phyloP scores from a whole-genome alignment of 2,329 filamentous ascomycete species.

The Exophiala aquamarina region DNA sequence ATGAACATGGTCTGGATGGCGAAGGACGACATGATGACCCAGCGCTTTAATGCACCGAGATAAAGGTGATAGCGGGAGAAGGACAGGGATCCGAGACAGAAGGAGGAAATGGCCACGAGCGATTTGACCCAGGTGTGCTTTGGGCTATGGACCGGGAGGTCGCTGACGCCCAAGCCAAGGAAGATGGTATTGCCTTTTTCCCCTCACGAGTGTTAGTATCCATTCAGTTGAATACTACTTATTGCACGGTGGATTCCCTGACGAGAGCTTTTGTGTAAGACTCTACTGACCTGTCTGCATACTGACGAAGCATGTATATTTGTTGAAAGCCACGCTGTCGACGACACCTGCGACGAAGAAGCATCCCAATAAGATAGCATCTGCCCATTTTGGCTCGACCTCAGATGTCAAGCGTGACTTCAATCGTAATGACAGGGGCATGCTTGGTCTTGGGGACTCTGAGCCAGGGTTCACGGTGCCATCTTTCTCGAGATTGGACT shows the following conservation, averaged over 20 bases:
- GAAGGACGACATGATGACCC: conserved; percentile 40
- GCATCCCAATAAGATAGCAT: conserved; percentile 6
- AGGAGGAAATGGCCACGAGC: conserved; percentile 36
- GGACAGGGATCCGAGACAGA: conserved; percentile 35
- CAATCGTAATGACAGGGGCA: neutral
- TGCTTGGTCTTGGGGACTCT: neutral
- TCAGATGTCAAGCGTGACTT: conserved; percentile 1
- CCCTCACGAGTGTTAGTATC: neutral
- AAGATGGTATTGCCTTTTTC: conserved; percentile 45
- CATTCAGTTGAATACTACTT: conserved; percentile 11
- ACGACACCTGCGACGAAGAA: conserved; percentile 44
- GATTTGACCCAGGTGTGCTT: conserved; percentile 33
- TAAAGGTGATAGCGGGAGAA: conserved; percentile 35
- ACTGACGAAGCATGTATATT: conserved; percentile 45
- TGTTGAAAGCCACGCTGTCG: conserved; percentile 43
- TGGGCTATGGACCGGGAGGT: conserved; percentile 30
- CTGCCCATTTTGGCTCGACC: conserved; percentile 6
- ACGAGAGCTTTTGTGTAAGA: no score
- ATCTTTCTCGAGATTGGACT: neutral
- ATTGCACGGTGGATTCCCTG: no score
- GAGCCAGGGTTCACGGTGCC: neutral
- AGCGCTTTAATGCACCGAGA: conserved; percentile 36
- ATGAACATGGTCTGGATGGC: conserved; percentile 33
- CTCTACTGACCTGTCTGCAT: conserved; percentile 45
- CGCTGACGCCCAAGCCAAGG: conserved; percentile 38